Evolutionary conservation across 371 early-diverging fungal genomes (phyloP).

Genomic region (Mortierella sp.): DNA sequence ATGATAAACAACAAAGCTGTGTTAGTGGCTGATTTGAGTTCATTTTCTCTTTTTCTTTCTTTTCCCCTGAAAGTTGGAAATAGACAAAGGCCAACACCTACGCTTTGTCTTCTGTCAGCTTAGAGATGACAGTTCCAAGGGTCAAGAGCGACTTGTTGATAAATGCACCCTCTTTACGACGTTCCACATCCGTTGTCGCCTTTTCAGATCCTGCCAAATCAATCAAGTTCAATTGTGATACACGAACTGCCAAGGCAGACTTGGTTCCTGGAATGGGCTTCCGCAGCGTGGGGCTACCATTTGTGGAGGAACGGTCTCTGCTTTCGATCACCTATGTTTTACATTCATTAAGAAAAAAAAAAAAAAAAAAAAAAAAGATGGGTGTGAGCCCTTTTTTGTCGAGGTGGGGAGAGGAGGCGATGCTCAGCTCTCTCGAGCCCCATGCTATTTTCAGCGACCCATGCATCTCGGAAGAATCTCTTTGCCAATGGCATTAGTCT

Average conservation of each 20-base stretch:
- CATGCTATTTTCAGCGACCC: not conserved
- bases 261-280: constrained; percentile 44
- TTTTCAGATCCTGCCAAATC: constrained; percentile 98
- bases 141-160: constrained; percentile 94
- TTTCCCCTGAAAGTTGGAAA: not conserved
- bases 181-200: constrained; percentile 73
- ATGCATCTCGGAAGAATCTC: too few relatives aligned
- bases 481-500: not conserved
- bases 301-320: constrained; percentile 51
- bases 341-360: not conserved
- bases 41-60: constrained; percentile 14
- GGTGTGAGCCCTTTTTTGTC: not conserved
- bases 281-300: constrained; percentile 55
- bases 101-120: constrained; percentile 72
- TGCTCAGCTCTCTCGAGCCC: too few relatives aligned
- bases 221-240: constrained; percentile 84
- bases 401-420: too few relatives aligned
- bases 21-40: too few relatives aligned
- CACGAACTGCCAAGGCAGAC: constrained; percentile 70
- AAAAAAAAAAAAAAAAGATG: not conserved
- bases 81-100: constrained; percentile 24
- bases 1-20: not conserved
- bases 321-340: constrained; percentile 62
- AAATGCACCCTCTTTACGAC: constrained; percentile 92
- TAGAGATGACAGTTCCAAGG: constrained; percentile 91